phyloP scores from a whole-genome alignment of 2,329 filamentous ascomycete genomes.

The Xylariaceae sp. region DNA sequence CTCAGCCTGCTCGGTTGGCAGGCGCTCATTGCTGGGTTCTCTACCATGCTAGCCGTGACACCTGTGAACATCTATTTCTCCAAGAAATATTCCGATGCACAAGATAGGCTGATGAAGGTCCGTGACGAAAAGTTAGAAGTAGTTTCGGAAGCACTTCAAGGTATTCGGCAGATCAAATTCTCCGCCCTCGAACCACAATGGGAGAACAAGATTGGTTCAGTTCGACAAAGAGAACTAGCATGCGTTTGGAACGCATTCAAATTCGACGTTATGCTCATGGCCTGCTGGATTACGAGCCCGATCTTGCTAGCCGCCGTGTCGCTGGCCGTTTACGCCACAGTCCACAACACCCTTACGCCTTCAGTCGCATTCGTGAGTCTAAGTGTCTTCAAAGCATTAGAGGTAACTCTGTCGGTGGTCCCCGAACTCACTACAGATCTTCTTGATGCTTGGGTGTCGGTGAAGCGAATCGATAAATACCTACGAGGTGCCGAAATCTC shows the following conservation, averaged over 20 bases:
- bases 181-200: slow-evolving; percentile 73
- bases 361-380: slow-evolving; percentile 79
- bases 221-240: slow-evolving; percentile 64
- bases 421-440: slow-evolving; percentile 70
- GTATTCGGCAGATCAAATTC: slow-evolving; percentile 83
- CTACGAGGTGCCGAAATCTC: slow-evolving; percentile 64
- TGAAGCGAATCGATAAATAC: slow-evolving; percentile 70
- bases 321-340: slow-evolving; percentile 63
- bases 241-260: slow-evolving; percentile 66
- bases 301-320: slow-evolving; percentile 71
- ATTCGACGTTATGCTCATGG: slow-evolving; percentile 60
- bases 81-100: slow-evolving; percentile 61
- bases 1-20: slow-evolving; percentile 70
- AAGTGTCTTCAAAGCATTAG: slow-evolving; percentile 70
- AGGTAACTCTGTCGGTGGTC: slow-evolving; percentile 66
- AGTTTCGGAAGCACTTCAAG: slow-evolving; percentile 73
- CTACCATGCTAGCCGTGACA: slow-evolving; percentile 60
- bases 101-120: slow-evolving; percentile 71
- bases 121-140: slow-evolving; percentile 73
- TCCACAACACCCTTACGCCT: slow-evolving; percentile 62
- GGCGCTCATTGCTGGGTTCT: slow-evolving; percentile 63
- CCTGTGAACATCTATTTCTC: slow-evolving; percentile 68
- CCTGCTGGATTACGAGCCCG: slow-evolving; percentile 71
- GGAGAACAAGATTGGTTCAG: slow-evolving; percentile 65
- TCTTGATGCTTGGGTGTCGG: slow-evolving; percentile 71